phyloP scores from a whole-genome alignment of 495 filamentous ascomycete species.

The Penicillium odoratum region DNA sequence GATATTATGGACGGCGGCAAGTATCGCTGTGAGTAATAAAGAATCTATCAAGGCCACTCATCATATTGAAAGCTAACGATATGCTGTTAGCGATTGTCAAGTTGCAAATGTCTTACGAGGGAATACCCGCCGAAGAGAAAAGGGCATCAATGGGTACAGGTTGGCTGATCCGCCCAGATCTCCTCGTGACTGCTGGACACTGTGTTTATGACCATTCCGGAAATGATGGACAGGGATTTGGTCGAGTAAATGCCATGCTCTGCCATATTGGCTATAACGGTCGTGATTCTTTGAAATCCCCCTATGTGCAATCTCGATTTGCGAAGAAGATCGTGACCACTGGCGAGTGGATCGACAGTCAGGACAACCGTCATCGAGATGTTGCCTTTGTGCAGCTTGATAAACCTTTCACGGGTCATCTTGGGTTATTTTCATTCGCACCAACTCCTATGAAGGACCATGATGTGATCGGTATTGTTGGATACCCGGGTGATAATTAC shows the following conservation, averaged over 20 bases:
- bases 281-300: constrained; percentile 1
- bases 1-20: constrained; percentile 2
- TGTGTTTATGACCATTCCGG: background rate
- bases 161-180: background rate
- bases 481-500: constrained; percentile 2
- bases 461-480: constrained; percentile 1
- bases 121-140: background rate
- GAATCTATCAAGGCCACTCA: background rate
- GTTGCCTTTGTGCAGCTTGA: constrained; percentile 4
- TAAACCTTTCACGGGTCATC: background rate
- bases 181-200: constrained; percentile 5
- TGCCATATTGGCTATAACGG: constrained; percentile 3
- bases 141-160: constrained; percentile 1
- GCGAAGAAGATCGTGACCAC: constrained; percentile 3
- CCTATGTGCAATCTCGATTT: constrained; percentile 1
- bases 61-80: background rate
- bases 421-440: background rate
- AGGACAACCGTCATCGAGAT: constrained; percentile 1
- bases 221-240: constrained; percentile 4
- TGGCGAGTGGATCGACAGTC: constrained; percentile 4
- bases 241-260: background rate
- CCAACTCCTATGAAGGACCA: background rate
- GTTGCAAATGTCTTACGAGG: background rate
- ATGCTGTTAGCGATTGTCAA: background rate
- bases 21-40: constrained; percentile 2